Evolutionary conservation across 2,329 filamentous ascomycete genomes (phyloP).

Genomic region (Fusarium sterilihyphosum): DNA sequence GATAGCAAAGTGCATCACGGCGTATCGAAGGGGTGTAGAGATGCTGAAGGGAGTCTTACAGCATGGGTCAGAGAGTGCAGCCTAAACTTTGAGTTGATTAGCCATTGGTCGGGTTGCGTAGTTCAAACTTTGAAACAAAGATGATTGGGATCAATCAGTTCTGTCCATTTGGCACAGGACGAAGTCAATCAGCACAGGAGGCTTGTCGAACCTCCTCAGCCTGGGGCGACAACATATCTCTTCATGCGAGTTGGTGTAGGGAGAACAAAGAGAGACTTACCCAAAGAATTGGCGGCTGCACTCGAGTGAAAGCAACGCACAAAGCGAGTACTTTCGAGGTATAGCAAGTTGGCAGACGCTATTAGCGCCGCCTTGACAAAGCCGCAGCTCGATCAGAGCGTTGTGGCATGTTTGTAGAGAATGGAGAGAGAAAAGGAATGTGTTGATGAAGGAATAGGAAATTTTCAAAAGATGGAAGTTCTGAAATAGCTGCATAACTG

Average conservation of each 20-base stretch:
- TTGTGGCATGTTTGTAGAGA: slow-evolving; percentile 2
- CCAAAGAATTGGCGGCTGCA: slow-evolving; percentile 10
- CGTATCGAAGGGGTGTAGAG: slow-evolving; percentile 21
- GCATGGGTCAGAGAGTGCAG: not conserved
- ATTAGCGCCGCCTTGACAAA: not conserved
- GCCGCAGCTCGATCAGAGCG: not conserved
- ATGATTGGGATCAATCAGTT: slow-evolving; percentile 51
- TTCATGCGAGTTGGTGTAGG: slow-evolving; percentile 48
- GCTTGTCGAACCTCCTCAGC: slow-evolving; percentile 60
- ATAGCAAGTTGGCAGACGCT: slow-evolving; percentile 15
- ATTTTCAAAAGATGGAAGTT: slow-evolving; percentile 36
- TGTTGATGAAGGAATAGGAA: slow-evolving; percentile 41
- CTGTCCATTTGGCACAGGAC: slow-evolving; percentile 68
- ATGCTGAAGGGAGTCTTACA: slow-evolving; percentile 23
- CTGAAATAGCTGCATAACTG: slow-evolving; percentile 35
- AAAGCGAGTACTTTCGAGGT: not conserved
- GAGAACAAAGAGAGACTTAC: slow-evolving; percentile 30
- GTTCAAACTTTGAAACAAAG: slow-evolving; percentile 14
- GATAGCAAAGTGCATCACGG: slow-evolving; percentile 52
- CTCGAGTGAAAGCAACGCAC: not conserved
- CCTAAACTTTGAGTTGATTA: slow-evolving; percentile 38
- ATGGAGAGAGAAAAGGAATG: slow-evolving; percentile 1
- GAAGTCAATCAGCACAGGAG: slow-evolving; percentile 60
- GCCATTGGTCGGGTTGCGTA: slow-evolving; percentile 8
- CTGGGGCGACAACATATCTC: slow-evolving; percentile 62